Base-by-base conservation (phyloP, 257 asterid species). In the Phtheirospermum japonicum region DNA sequence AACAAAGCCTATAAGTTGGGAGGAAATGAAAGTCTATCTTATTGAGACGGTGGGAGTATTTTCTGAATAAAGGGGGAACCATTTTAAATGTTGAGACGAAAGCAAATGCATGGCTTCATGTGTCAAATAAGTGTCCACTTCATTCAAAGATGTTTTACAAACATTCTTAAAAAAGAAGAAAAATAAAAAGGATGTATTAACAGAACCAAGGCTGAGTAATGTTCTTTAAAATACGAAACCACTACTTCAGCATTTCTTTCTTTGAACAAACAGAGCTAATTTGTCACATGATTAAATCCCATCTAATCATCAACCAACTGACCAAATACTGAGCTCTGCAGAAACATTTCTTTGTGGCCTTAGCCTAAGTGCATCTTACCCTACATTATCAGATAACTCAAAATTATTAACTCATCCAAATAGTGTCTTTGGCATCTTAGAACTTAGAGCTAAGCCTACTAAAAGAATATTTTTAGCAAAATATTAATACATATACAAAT, bases 341-440 rank as follows among this genome's bases (percentile, higher is more conserved):
- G 51, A 61, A 31, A 32, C 58, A 32, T 16, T 32, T 59, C 66
- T 14, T 16, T 28, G 60, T n/a, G 30, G 34, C 60, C 23, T 42
- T 12, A 50, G 32, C 20, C 7, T 33, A 49, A 17, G 4, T 54
- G 57, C 52, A 49, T 16, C 53, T 17, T 34, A 48, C 10, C 39
- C 39, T 20, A 58, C 11, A 43, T 49, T 20, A 26, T 5, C 48
- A 20, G 23, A 14, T 17, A 50, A 50, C 10, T 55, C 17, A 45
- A n/a, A n/a, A n/a, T n/a, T n/a, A n/a, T n/a, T n/a, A n/a, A n/a
- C 10, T 55, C 17, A 45, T 26, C 28, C 3, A 36, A 33, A 40
- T 20, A 23, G 4, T 16, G 4, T 14, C 57, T n/a, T n/a, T n/a
- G n/a, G n/a, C n/a, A n/a, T n/a, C n/a, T n/a, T n/a, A n/a, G n/a